Evolutionary conservation across 352 stramenopile genomes (phyloP), one percentile per base, ranked within the genome.

Genomic region (Halophytophthora polymorphica): DNA sequence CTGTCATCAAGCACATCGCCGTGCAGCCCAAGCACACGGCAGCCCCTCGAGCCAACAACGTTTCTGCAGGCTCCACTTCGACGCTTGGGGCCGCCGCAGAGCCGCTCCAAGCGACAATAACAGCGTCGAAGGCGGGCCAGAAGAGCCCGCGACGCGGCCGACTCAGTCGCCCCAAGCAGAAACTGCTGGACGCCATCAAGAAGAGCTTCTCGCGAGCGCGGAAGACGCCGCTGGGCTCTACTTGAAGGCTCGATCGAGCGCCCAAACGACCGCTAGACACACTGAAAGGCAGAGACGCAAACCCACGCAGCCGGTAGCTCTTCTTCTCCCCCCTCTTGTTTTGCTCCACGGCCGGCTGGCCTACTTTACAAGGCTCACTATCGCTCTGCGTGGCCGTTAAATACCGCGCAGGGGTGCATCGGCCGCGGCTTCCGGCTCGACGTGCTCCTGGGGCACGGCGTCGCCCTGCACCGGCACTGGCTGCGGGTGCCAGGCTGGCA

Each of bases 401-500:
- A 90, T 88, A 65, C 75, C 77, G 57, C 90, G 79, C 18, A 91
- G 45, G 6, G 81, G 81, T 42, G 88, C 64, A 23, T 87, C 71
- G n/a, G 52, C 61, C 1, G 40, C 65, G 12, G 56, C 61, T 8
- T 89, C 69, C 5, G 73, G 61, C 45, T 82, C 56, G 6, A 60
- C 58, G 42, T 77, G 68, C 36, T 77, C 69, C 14, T 54, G 48
- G n/a, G 56, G 64, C 23, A 63, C 51, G 2, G 58, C 66, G 2
- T 35, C 57, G 12, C 74, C 72, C 23, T 61, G 58, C 17, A 84
- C 68, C 10, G 63, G 58, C 17, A 84, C 68, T 11, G 63, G 63
- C 56, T 90, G 74, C 23, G 81, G 79, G 50, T 88, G 80, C 84
- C 84, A 94, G 29, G 82, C 79, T 2, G 84, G 84, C 13, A 91